phyloP scores from a whole-genome alignment of 805 yeast species.

The Kodamaea nitidulidarum region DNA sequence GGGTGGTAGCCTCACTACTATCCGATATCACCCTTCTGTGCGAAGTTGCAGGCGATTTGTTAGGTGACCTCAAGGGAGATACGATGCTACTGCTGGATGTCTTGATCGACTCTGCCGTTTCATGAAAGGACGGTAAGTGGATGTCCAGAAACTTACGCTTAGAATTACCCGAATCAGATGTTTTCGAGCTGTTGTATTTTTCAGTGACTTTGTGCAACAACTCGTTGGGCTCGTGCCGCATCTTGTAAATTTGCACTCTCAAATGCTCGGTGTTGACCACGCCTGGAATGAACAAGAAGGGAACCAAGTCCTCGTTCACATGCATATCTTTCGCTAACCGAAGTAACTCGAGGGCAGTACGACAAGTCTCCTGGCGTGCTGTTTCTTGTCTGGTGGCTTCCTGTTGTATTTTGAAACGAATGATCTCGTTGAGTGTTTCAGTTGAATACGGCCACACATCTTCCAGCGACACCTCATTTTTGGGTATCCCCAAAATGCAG shows the following conservation, averaged over 20 bases:
- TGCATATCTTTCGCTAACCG: conserved; percentile 29
- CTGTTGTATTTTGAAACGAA: conserved; percentile 38
- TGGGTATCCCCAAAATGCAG: conserved; percentile 21
- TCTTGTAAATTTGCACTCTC: conserved; percentile 15
- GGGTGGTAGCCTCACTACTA: conserved; percentile 17
- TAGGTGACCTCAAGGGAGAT: conserved; percentile 31
- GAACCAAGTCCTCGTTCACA: conserved; percentile 34
- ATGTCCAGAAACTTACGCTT: conserved; percentile 25
- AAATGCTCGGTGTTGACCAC: conserved; percentile 21
- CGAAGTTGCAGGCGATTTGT: conserved; percentile 21
- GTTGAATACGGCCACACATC: conserved; percentile 28
- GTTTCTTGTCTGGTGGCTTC: conserved; percentile 41
- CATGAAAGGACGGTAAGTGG: conserved; percentile 23
- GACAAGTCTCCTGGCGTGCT: conserved; percentile 27
- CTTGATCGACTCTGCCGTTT: conserved; percentile 19
- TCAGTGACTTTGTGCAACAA: conserved; percentile 12
- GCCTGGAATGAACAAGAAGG: conserved; percentile 32
- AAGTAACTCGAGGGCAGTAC: conserved; percentile 34
- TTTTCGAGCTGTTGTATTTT: conserved; percentile 2
- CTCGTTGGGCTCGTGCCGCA: conserved; percentile 14
- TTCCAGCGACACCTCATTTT: conserved; percentile 10
- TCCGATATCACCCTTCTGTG: conserved; percentile 25
- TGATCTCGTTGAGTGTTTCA: conserved; percentile 34
- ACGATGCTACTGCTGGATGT: conserved; percentile 15
- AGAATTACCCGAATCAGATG: conserved; percentile 3